A percentile compares a stretch with the other conserved stretches of the same genome.
Conservation (phyloP, 1,284 basidiomycete species). For the Pseudozyma pruni region DNA sequence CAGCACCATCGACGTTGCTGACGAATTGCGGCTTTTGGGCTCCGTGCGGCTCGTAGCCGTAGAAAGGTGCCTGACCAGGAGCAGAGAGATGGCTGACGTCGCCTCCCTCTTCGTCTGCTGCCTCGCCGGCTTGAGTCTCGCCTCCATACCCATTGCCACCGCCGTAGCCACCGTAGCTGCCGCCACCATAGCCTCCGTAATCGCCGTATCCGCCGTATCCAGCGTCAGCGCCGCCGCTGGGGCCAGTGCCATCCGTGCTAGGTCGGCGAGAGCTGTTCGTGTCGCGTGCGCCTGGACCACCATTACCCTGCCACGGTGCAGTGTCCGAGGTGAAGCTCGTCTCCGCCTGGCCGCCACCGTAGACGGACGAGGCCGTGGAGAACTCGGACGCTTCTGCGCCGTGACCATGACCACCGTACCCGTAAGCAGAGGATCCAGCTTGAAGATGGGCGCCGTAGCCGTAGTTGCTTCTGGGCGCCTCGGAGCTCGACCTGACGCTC, state of each 20-base stretch:
- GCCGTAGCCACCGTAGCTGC: constrained; percentile 30
- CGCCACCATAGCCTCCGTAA: constrained; percentile 31
- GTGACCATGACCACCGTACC: constrained; percentile 15
- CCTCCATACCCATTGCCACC: constrained; percentile 23
- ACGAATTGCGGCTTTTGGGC: constrained; percentile 56
- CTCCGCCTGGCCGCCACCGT: constrained; percentile 30
- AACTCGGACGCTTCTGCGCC: constrained; percentile 23
- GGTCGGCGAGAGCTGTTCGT: constrained; percentile 27
- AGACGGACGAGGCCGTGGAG: constrained; percentile 30
- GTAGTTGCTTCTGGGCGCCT: constrained; percentile 15
- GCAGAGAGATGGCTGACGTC: constrained; percentile 16
- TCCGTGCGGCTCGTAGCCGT: constrained; percentile 60
- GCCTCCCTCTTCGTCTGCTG: constrained; percentile 20
- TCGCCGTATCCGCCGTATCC: constrained; percentile 26
- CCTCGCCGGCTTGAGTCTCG: constrained; percentile 10
- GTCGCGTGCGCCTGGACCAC: constrained; percentile 10
- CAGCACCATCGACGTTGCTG: constrained; percentile 62
- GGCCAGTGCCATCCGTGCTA: constrained; percentile 15
- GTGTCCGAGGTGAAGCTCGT: constrained; percentile 39
- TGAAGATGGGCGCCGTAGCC: constrained; percentile 16
- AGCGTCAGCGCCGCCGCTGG: constrained; percentile 17
- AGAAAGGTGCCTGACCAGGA: constrained; percentile 43
- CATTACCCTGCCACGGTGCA: constrained; percentile 29
- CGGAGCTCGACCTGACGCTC: constrained; percentile 29
- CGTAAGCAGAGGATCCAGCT: constrained; percentile 8